Evolutionary conservation across 2,329 filamentous ascomycete genomes (phyloP).

Genomic region (Cordyceps fumosorosea): DNA sequence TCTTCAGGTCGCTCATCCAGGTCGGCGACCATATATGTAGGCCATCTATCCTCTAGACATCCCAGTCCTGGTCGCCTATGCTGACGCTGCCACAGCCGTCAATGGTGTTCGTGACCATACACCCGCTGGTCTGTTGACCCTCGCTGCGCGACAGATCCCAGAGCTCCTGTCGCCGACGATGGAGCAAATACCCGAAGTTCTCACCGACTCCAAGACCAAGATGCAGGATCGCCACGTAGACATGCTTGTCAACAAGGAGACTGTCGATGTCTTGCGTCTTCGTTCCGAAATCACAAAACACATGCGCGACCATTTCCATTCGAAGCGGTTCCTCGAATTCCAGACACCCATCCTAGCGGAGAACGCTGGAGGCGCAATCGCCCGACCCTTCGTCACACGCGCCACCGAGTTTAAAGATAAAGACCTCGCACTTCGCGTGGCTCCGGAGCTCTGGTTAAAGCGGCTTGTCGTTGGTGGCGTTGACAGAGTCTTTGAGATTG

Average conservation of each 20-base stretch:
- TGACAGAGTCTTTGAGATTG: constrained; percentile 87
- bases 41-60: constrained; percentile 27
- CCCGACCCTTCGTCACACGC: constrained; percentile 75
- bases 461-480: constrained; percentile 83
- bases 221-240: constrained; percentile 79
- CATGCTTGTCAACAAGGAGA: constrained; percentile 66
- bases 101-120: constrained; percentile 66
- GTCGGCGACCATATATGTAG: constrained; percentile 80
- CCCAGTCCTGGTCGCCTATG: constrained; percentile 13
- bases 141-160: constrained; percentile 63
- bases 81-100: constrained; percentile 45
- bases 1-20: constrained; percentile 59
- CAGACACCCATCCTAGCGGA: constrained; percentile 83
- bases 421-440: constrained; percentile 73
- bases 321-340: constrained; percentile 73
- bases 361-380: constrained; percentile 78
- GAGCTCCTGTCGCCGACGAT: constrained; percentile 69
- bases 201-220: constrained; percentile 65
- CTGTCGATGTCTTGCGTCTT: constrained; percentile 63
- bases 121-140: constrained; percentile 65
- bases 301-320: constrained; percentile 67
- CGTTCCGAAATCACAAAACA: constrained; percentile 68
- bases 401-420: constrained; percentile 70
- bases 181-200: constrained; percentile 66
- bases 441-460: constrained; percentile 93